Conservation (phyloP, 1,284 basidiomycete species). For the Butyriboletus appendiculatus region DNA sequence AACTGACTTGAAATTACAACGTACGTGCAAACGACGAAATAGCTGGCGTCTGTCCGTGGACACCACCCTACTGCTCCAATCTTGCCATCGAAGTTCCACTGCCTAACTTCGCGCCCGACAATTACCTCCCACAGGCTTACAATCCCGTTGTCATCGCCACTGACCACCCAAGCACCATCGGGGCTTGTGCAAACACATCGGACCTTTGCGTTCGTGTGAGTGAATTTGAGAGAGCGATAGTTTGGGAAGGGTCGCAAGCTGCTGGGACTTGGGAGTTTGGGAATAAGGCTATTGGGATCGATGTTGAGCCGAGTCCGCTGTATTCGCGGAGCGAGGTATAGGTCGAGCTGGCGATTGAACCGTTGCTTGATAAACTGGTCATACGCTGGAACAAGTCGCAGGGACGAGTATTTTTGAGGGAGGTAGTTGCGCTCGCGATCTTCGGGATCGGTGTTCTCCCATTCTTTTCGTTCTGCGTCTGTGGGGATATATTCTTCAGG, state of each 20-base stretch:
- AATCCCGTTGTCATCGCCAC: constrained; percentile 89
- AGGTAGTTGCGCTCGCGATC: constrained; percentile 92
- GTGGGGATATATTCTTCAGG: constrained; percentile 97
- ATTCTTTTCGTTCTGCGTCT: constrained; percentile 80
- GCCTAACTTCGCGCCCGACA: constrained; percentile 87
- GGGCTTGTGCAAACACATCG: constrained; percentile 84
- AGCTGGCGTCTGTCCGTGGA: constrained; percentile 81
- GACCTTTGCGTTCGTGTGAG: constrained; percentile 71
- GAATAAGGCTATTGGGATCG: constrained; percentile 89
- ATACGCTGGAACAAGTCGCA: constrained; percentile 93
- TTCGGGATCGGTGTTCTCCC: constrained; percentile 86
- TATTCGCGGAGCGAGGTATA: constrained; percentile 96
- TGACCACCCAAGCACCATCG: constrained; percentile 89
- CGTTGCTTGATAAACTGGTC: constrained; percentile 92
- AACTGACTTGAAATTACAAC: constrained; percentile 36
- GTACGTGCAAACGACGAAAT: constrained; percentile 82
- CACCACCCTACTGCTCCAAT: constrained; percentile 94
- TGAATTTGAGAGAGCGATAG: constrained; percentile 74
- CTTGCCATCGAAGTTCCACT: constrained; percentile 83
- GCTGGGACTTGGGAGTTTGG: constrained; percentile 93
- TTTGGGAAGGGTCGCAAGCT: constrained; percentile 96
- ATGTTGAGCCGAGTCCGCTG: constrained; percentile 87
- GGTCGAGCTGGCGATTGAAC: constrained; percentile 93
- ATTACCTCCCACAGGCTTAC: constrained; percentile 95
- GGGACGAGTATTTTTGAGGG: constrained; percentile 82